phyloP scores from a whole-genome alignment of 306 rosid species.

The Trifolium repens region DNA sequence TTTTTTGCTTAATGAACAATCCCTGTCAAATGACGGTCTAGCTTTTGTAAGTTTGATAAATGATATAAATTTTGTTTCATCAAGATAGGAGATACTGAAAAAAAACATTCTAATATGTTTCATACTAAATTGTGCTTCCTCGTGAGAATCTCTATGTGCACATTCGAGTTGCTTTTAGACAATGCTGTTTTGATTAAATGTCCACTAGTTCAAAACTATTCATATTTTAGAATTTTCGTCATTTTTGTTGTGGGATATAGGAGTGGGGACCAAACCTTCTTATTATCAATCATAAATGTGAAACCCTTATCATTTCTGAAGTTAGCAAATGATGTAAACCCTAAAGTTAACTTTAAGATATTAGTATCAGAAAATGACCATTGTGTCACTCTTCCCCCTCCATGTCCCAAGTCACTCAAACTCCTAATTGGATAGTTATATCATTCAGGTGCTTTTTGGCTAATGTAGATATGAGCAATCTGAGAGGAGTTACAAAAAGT shows the following conservation, averaged over 20 bases:
- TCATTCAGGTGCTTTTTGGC: conserved; percentile 99
- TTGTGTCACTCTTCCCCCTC: conserved; percentile 23
- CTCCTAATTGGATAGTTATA: conserved; percentile 82
- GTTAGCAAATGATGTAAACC: conserved; percentile 18
- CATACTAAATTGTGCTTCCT: no score
- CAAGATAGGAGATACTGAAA: conserved; percentile 12
- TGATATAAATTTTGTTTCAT: conserved; percentile 24
- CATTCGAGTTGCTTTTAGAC: no score
- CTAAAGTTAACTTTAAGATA: conserved; percentile 4
- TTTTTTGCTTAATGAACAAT: conserved; percentile 12
- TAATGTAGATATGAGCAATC: conserved; percentile 98
- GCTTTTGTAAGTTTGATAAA: conserved; percentile 28
- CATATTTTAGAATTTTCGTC: no score
- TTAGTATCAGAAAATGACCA: conserved; percentile 35
- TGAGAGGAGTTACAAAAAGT: conserved; percentile 78
- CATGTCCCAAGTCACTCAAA: conserved; percentile 50
- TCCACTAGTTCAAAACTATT: no score
- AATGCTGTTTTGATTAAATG: no score
- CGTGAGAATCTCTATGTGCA: no score
- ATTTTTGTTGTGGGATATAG: no score
- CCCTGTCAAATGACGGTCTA: conserved; percentile 9
- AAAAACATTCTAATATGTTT: conserved; percentile 13
- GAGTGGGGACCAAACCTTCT: no score
- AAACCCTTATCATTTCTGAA: conserved; percentile 18
- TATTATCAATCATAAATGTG: not conserved